phyloP scores from a whole-genome alignment of 768 basidiomycete genomes.

The Phylloporus arenicola region DNA sequence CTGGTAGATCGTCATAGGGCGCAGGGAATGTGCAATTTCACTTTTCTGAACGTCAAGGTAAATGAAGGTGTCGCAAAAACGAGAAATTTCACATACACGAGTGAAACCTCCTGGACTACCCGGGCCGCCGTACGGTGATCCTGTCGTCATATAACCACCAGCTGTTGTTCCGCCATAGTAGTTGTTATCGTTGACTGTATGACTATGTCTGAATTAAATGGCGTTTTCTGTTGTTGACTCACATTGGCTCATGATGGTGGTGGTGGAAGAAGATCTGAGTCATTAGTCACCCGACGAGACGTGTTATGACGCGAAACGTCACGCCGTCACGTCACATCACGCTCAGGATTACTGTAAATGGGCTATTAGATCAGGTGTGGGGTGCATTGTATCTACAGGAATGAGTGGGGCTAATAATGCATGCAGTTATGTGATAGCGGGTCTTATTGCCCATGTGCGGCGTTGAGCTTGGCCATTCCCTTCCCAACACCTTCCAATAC shows the following conservation, averaged over 20 bases:
- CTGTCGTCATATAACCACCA: slow-evolving; percentile 55
- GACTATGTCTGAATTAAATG: not conserved
- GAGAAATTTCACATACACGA: slow-evolving; percentile 31
- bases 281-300: slow-evolving; percentile 8
- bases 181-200: slow-evolving; percentile 31
- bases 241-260: slow-evolving; percentile 42
- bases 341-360: not conserved
- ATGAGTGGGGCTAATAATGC: slow-evolving; percentile 25
- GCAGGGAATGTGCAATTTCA: slow-evolving; percentile 43
- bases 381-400: slow-evolving; percentile 13
- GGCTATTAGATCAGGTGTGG: not conserved
- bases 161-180: slow-evolving; percentile 42
- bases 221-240: slow-evolving; percentile 2
- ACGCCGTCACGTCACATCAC: slow-evolving; percentile 17
- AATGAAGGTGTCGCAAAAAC: not conserved
- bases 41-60: slow-evolving; percentile 26
- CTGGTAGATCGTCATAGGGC: slow-evolving; percentile 78
- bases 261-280: not conserved
- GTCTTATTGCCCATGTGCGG: slow-evolving; percentile 32
- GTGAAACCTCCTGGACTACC: slow-evolving; percentile 55
- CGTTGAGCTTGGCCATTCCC: slow-evolving; percentile 53
- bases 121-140: slow-evolving; percentile 53
- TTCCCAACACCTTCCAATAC: slow-evolving; percentile 67
- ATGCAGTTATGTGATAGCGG: not conserved
- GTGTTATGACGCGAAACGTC: slow-evolving; percentile 28